Percentiles rank a stretch among this genome's conserved stretches.
These are phyloP conservation scores for Fusarium concolor DNA, from an alignment of 2,329 filamentous ascomycete genomes.

Conservation along the genomic window DNA sequence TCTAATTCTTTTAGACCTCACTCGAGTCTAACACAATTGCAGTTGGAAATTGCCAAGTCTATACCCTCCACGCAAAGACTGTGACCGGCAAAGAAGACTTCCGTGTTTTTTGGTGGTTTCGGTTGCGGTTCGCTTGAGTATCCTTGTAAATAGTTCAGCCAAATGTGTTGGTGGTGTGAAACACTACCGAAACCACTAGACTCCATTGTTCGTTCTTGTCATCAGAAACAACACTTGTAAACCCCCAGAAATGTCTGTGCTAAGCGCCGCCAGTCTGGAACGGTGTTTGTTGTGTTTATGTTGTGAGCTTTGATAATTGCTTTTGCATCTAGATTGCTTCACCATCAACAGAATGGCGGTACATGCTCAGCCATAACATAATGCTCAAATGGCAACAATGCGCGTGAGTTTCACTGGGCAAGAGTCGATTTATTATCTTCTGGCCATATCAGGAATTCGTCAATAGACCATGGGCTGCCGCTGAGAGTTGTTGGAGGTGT, in stretches of 20 bases:
- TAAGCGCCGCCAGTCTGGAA: neutral
- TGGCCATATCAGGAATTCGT: constrained; percentile 42
- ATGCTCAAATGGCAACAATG: neutral
- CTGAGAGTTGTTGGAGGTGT: constrained; percentile 14
- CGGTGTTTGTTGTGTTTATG: neutral
- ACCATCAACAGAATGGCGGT: neutral
- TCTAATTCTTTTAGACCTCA: neutral
- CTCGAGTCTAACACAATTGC: neutral
- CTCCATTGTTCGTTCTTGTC: constrained; percentile 24
- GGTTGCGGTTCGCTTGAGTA: constrained; percentile 35
- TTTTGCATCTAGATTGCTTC: neutral
- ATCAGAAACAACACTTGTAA: constrained; percentile 1
- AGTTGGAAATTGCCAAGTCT: neutral
- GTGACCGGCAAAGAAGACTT: constrained; percentile 27
- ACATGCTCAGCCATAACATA: neutral
- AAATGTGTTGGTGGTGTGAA: constrained; percentile 37
- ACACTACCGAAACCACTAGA: constrained; percentile 42
- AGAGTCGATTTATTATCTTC: neutral
- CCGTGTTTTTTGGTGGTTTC: constrained; percentile 34
- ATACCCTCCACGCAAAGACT: constrained; percentile 3
- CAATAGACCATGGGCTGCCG: constrained; percentile 39
- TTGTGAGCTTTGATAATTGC: neutral
- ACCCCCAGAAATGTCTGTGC: neutral
- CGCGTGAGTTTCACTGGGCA: neutral
- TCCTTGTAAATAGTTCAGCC: constrained; percentile 33